Evolutionary conservation across 2,329 filamentous ascomycete genomes (phyloP), one percentile per base, ranked within the genome.

Genomic region (Ceratocystis alfenasii): DNA sequence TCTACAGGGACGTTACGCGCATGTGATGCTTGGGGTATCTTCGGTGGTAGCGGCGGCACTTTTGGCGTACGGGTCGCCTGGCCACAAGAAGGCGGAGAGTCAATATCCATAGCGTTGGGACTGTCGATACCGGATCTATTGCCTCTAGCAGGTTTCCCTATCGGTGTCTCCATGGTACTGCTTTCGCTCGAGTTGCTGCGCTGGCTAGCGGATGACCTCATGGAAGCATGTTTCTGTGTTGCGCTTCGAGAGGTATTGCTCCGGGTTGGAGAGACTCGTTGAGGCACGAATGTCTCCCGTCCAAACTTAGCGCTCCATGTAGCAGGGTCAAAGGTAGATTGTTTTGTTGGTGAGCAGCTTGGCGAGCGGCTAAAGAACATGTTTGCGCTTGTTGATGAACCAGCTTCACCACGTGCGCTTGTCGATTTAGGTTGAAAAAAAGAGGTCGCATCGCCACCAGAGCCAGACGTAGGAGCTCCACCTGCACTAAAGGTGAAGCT

Each of bases 51-150:
- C 60, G 69, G 68, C 15, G 67, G 68, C 8, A 70, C 68, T 7
- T 62, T 67, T 44, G 61, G 70, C 63, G 61, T 72, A 69, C 50
- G 71, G 64, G 69, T 75, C 71, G 67, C 69, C 45, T 36, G 46
- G 5, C 50, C 66, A 12, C 41, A 25, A 60, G 55, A 59, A 36
- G 71, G 74, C 63, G 83, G 81, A 3, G 81, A 78, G 70, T 87
- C 84, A 63, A 87, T 85, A 69, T 87, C 84, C 84, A 87, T 87
- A 15, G 83, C 82, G 66, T 80, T 82, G 2, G 83, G 81, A 68
- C 80, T 83, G 45, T 77, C 77, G 10, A 73, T 72, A 68, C n/a
- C n/a, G 63, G 61, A 4, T 7, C 28, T 62, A 45, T 33, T 59
- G 5, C 63, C 30, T 25, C 25, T 44, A 15, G 46, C n/a, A 7